Evolutionary conservation across 257 asterid species (phyloP).

Genomic region (Primulina huaijiensis): DNA sequence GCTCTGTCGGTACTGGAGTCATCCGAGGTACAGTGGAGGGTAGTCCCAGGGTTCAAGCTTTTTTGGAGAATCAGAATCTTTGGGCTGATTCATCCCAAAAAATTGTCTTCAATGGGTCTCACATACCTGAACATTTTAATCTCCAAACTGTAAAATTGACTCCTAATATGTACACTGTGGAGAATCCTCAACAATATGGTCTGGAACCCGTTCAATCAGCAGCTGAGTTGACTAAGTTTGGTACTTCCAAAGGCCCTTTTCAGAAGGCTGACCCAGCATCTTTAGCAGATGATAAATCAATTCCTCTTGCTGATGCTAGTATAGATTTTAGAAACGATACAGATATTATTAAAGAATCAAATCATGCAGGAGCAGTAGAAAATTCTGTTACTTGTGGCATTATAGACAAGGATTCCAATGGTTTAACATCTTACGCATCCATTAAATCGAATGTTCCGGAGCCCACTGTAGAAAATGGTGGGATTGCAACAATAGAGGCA

Average conservation of each 20-base stretch:
- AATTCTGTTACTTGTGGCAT: constrained; percentile 29
- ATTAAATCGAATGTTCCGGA: constrained; percentile 24
- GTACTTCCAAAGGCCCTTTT: constrained; percentile 29
- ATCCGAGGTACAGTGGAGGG: constrained; percentile 46
- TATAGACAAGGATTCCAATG: constrained; percentile 29
- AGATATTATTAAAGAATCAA: constrained; percentile 27
- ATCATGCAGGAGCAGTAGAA: constrained; percentile 29
- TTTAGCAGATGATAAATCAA: constrained; percentile 34
- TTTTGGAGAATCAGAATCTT: constrained; percentile 54
- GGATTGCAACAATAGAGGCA: constrained; percentile 33
- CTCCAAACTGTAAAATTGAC: constrained; percentile 38
- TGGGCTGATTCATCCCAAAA: constrained; percentile 67
- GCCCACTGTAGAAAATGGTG: constrained; percentile 29
- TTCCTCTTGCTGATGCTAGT: constrained; percentile 31
- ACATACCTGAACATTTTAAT: constrained; percentile 48
- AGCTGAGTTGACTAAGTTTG: constrained; percentile 32
- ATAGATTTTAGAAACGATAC: constrained; percentile 27
- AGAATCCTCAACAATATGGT: constrained; percentile 36
- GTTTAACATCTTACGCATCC: constrained; percentile 26
- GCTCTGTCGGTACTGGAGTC: constrained; percentile 55
- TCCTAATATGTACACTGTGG: constrained; percentile 40
- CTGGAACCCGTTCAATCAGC: constrained; percentile 36
- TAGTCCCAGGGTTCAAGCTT: constrained; percentile 53
- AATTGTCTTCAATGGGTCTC: constrained; percentile 40
- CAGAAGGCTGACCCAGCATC: constrained; percentile 35